A percentile compares a stretch with the other conserved stretches of the same genome.
phyloP scores from a whole-genome alignment of 2,329 filamentous ascomycete genomes.

The Alternaria alternata region DNA sequence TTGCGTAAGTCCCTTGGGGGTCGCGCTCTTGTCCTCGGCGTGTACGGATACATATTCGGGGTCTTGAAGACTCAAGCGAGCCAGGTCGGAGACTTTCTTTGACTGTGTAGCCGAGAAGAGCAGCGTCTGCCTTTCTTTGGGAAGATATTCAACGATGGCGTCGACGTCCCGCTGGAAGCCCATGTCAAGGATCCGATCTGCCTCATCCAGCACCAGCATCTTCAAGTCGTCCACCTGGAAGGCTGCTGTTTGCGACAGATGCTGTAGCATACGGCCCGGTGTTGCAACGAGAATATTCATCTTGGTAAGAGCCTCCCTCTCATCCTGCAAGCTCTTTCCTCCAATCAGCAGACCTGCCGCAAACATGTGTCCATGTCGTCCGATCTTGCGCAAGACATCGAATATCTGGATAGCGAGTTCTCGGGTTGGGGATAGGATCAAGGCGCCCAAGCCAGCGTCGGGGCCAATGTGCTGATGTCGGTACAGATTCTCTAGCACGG shows the following conservation, averaged over 20 bases:
- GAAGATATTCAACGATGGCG: slow-evolving; percentile 90
- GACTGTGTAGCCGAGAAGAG: slow-evolving; percentile 97
- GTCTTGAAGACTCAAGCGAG: slow-evolving; percentile 84
- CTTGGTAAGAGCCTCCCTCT: slow-evolving; percentile 81
- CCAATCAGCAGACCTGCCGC: slow-evolving; percentile 94
- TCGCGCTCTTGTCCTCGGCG: slow-evolving; percentile 79
- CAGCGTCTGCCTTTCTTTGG: slow-evolving; percentile 84
- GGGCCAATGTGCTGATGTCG: slow-evolving; percentile 86
- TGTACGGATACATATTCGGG: slow-evolving; percentile 97
- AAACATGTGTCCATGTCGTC: slow-evolving; percentile 82
- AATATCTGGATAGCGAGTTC: slow-evolving; percentile 98
- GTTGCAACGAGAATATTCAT: slow-evolving; percentile 99
- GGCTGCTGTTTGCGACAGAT: slow-evolving; percentile 90
- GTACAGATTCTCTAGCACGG: slow-evolving; percentile 91
- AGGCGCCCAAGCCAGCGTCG: slow-evolving; percentile 84
- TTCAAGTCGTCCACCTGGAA: slow-evolving; percentile 91
- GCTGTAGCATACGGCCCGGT: slow-evolving; percentile 92
- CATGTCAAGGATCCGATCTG: slow-evolving; percentile 97
- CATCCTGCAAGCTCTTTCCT: slow-evolving; percentile 87
- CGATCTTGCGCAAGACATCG: slow-evolving; percentile 89
- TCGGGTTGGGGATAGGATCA: slow-evolving; percentile 92
- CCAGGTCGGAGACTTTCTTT: slow-evolving; percentile 90
- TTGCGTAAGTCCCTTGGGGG: slow-evolving; percentile 84
- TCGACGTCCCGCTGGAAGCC: slow-evolving; percentile 91
- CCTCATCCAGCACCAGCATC: slow-evolving; percentile 93